phyloP scores from a whole-genome alignment of 768 basidiomycete genomes.

The Psilocybe sp. region DNA sequence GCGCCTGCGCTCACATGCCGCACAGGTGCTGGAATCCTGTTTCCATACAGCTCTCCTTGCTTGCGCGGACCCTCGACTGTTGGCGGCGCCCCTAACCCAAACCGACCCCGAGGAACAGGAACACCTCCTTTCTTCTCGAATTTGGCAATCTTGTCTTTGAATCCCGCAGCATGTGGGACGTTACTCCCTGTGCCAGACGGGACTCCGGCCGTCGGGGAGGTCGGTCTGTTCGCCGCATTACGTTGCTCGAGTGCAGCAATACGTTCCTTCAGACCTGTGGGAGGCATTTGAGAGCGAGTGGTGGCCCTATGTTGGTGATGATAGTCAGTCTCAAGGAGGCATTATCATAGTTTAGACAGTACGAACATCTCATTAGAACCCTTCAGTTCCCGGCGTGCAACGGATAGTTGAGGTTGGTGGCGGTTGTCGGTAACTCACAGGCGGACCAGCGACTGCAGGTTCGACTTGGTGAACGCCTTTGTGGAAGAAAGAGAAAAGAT shows the following conservation, averaged over 20 bases:
- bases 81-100: constrained; percentile 67
- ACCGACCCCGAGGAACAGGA: constrained; percentile 73
- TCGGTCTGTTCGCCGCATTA: constrained; percentile 23
- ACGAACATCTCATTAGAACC: constrained; percentile 15
- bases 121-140: constrained; percentile 79
- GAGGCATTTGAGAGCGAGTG: constrained; percentile 29
- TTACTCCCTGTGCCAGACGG: constrained; percentile 21
- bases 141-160: constrained; percentile 72
- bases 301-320: constrained; percentile 18
- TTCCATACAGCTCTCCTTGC: constrained; percentile 71
- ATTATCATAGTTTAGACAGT: background rate
- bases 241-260: constrained; percentile 80
- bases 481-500: constrained; percentile 4
- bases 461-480: background rate
- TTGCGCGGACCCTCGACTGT: constrained; percentile 45
- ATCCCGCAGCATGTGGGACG: constrained; percentile 21
- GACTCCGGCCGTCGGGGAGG: constrained; percentile 25
- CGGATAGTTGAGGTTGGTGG: constrained; percentile 7
- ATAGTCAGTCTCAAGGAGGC: background rate
- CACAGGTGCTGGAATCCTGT: constrained; percentile 53
- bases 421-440: constrained; percentile 12
- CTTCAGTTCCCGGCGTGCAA: background rate
- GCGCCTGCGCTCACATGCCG: constrained; percentile 27
- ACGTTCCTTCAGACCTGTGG: constrained; percentile 72
- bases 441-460: constrained; percentile 17